Evolutionary conservation across 2,329 filamentous ascomycete species (phyloP).

Genomic region (Fusarium chlamydosporum): DNA sequence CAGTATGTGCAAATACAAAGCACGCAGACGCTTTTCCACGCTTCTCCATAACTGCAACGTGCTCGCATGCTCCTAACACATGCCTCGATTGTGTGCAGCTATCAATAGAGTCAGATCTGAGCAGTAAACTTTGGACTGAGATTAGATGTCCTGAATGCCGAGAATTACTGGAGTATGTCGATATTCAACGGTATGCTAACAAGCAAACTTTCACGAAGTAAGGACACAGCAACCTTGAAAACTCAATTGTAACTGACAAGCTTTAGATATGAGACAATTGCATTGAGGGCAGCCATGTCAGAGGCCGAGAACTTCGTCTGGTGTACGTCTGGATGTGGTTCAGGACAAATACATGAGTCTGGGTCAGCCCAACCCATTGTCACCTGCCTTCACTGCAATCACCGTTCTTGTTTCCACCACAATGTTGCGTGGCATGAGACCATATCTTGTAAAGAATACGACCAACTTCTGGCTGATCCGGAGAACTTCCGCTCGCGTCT

Average conservation of each 20-base stretch:
- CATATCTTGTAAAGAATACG: conserved; percentile 61
- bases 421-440: conserved; percentile 59
- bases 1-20: conserved; percentile 57
- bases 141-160: conserved; percentile 68
- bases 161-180: conserved; percentile 58
- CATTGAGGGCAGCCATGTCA: conserved; percentile 60
- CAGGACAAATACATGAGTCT: conserved; percentile 66
- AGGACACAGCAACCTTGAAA: neutral
- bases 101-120: conserved; percentile 55
- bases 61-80: conserved; percentile 53
- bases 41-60: conserved; percentile 53
- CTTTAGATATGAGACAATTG: conserved; percentile 60
- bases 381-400: conserved; percentile 57
- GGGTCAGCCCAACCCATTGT: conserved; percentile 59
- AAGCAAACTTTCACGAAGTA: conserved; percentile 61
- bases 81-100: conserved; percentile 56
- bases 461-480: conserved; percentile 56
- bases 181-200: conserved; percentile 63
- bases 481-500: conserved; percentile 57
- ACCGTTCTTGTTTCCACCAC: conserved; percentile 61
- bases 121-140: conserved; percentile 58
- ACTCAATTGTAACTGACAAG: conserved; percentile 11
- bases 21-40: conserved; percentile 51
- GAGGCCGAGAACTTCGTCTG: conserved; percentile 64
- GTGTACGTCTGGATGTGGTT: conserved; percentile 67